A percentile compares a stretch with the other conserved stretches of the same genome.
These are phyloP conservation scores for Pythium grandisporangium DNA, from an alignment of 352 stramenopile genomes.

Conservation along the genomic window DNA sequence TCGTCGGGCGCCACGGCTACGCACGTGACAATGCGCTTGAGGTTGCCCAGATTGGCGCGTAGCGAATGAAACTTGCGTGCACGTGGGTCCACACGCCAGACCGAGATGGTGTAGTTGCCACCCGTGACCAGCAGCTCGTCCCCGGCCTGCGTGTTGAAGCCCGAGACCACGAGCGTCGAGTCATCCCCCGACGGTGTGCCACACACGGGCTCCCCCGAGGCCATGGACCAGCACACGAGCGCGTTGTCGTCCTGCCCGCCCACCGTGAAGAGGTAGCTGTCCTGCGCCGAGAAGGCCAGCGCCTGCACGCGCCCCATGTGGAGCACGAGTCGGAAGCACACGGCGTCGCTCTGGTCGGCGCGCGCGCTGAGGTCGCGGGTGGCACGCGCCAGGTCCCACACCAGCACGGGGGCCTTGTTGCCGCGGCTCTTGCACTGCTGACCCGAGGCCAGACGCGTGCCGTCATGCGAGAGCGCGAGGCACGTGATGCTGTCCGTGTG, in stretches of 20 bases:
- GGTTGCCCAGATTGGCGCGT: conserved; percentile 89
- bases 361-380: conserved; percentile 56
- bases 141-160: conserved; percentile 74
- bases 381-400: conserved; percentile 91
- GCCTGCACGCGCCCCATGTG: conserved; percentile 94
- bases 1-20: conserved; percentile 91
- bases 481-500: conserved; percentile 92
- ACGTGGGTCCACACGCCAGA: conserved; percentile 82
- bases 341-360: conserved; percentile 55
- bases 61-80: conserved; percentile 92
- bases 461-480: conserved; percentile 88
- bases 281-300: conserved; percentile 85
- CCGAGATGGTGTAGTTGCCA: conserved; percentile 91
- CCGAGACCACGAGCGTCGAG: conserved; percentile 81
- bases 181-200: conserved; percentile 90
- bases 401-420: conserved; percentile 91
- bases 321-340: conserved; percentile 89
- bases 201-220: conserved; percentile 85
- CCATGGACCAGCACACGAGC: conserved; percentile 94
- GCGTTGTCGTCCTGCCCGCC: conserved; percentile 96
- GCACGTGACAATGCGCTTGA: conserved; percentile 91
- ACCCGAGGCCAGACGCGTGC: conserved; percentile 79
- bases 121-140: conserved; percentile 93
- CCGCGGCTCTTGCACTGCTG: conserved; percentile 90
- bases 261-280: conserved; percentile 88